Conservation (phyloP, 2,329 filamentous ascomycete species). For the Coleophoma cylindrospora region DNA sequence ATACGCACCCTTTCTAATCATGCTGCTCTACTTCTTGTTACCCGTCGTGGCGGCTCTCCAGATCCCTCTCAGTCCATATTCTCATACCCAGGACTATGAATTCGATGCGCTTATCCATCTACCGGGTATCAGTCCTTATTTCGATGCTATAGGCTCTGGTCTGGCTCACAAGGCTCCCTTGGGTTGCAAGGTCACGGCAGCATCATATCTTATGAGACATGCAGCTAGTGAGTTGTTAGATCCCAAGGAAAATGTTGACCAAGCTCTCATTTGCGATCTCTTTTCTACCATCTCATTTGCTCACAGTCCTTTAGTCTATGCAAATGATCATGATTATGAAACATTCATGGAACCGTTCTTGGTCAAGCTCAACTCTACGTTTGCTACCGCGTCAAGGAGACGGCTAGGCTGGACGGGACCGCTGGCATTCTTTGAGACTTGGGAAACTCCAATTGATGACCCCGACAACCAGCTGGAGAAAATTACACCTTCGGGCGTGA, state of each 20-base stretch:
- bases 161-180: conserved; percentile 39
- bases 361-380: conserved; percentile 51
- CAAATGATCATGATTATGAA: conserved; percentile 54
- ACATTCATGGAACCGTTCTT: conserved; percentile 52
- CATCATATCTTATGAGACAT: conserved; percentile 53
- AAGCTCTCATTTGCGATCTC: too few species aligned
- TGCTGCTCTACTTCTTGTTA: neutral
- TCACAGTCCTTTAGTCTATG: conserved; percentile 36
- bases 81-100: conserved; percentile 29
- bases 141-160: conserved; percentile 36
- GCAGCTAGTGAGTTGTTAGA: conserved; percentile 31
- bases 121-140: conserved; percentile 52
- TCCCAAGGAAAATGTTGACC: too few species aligned
- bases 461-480: conserved; percentile 23
- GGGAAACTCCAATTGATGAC: conserved; percentile 23
- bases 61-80: conserved; percentile 10
- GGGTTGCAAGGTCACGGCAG: conserved; percentile 44
- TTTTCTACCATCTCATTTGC: too few species aligned
- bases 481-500: conserved; percentile 22
- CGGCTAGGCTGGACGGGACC: conserved; percentile 21
- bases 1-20: too few species aligned
- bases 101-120: conserved; percentile 52
- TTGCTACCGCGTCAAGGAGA: conserved; percentile 6
- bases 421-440: conserved; percentile 20
- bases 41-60: neutral